Base-by-base conservation (phyloP, 129 eudicot genomes). In the Chrysanthemum lavandulifolium region DNA sequence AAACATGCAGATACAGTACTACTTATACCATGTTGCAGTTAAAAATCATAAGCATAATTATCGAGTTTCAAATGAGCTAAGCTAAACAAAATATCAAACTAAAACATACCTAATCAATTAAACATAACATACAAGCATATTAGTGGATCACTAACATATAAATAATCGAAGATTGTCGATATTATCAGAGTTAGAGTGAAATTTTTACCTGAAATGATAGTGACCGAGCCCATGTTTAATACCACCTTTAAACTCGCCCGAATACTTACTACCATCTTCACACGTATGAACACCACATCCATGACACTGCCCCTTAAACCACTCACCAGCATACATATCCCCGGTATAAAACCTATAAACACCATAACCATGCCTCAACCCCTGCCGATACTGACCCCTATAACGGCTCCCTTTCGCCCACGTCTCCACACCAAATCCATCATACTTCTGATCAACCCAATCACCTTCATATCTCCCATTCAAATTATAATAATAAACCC, bases 401-500 rank as follows among this genome's bases (percentile, higher is more conserved):
- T 91, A 91, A 33, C 82, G 77, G 27, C 97, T 91, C 27, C 97
- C 97, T 55, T 82, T 86, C 1, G 92, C 81, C 97, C 97, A 91
- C 29, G 96, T 88, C 78, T 91, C 97, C 2, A 91, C 83, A 10
- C 97, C 97, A 74, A 88, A 84, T 10, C 97, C 97, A 63, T 91
- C 97, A 72, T 88, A 91, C 73, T 69, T 84, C 33, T 94, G 92
- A 69, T 88, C 97, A 70, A 91, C 82, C 97, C 97, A 91, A 70
- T 91, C 96, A 13, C 97, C 97, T 58, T 91, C 97, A 68, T 91
- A 91, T 25, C 97, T 88, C 50, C 97, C 96, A 80, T 84, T 91
- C 73, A 78, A 87, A 63, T 81, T 81, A 79, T 88, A 91, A 72
- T 83, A 84, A 64, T 91, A 88, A 7, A 91, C 96, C 12, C 97